Evolutionary conservation across 192 early-diverging fungal species (phyloP), one percentile per base, ranked within the genome.

Genomic region (Endogone sp.): DNA sequence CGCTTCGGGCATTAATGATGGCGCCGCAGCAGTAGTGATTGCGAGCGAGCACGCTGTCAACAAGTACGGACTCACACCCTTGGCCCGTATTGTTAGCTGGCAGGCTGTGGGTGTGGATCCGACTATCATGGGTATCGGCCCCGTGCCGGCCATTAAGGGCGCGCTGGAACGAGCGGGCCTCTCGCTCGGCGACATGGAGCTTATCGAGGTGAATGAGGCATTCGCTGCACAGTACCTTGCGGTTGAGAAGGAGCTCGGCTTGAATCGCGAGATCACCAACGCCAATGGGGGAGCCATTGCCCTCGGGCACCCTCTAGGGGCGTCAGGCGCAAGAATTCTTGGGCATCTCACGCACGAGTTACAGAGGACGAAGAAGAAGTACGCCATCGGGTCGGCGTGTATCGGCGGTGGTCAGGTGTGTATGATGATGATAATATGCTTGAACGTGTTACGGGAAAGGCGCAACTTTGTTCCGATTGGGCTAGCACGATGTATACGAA

Each of bases 131-230:
- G 95, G 95, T 81, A 94, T 97, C 65, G 97, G 97, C 22, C 97
- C 97, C 13, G 95, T 94, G 56, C 88, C 90, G 16, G 94, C 97
- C 66, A 96, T 97, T 68, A 83, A 85, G 27, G 90, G 85, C 11
- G 95, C 91, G 13, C 85, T 99, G 67, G 90, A 88, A 69, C 85
- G 87, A 72, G 92, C 95, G 56, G 88, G 88, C 21, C 77, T 96
- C 62, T 67, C 76, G 16, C 73, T 98, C 58, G 86, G 85, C 60
- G 91, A 98, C 72, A 96, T 99, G 87, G 90, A 90, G 63, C 73
- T 96, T 20, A 79, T 97, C 63, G 97, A 99, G 80, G 91, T 99
- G 77, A 99, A 99, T 79, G 97, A 99, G 83, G 97, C 97, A n/a
- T 99, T 99, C 81, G 93, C 94, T 56, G 89, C 90, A 21, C 95